Base-by-base conservation (phyloP, 257 asterid genomes). In the Anisodus acutangulus region DNA sequence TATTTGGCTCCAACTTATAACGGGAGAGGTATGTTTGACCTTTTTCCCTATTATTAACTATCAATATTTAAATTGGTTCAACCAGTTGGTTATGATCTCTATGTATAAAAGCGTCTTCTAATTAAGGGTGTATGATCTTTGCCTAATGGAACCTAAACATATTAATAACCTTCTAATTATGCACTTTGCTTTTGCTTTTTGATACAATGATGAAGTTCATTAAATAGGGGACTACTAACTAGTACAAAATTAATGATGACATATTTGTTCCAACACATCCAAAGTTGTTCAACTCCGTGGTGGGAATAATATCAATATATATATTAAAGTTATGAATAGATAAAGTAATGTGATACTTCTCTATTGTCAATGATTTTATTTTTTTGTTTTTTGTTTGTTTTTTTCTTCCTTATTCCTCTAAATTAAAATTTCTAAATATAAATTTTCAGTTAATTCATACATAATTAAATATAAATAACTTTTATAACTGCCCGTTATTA, bases 191-290 rank as follows among this genome's bases (percentile, higher is more conserved):
- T 41, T 41, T 69, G 8, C 3, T 47, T 57, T 70, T 72, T 19
- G 9, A n/a, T 71, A 5, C 9, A 17, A 45, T n/a, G 57, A 37
- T 6, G 22, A 17, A 35, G 19, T 4, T 72, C 60, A 47, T 72
- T 62, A 19, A 47, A 19, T 45, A 47, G 17, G 59, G 17, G 41
- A 47, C 58, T 47, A 72, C 41, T n/a, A 0, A 72, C 5, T 45
- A 47, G 80, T 47, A 47, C 60, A 74, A 74, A 47, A 11, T 68
- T 67, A 5, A 39, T 72, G 9, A 10, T 71, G 80, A 45, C 80
- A 5, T 19, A 72, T 47, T 9, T 47, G 26, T 72, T 6, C 60
- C 80, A 55, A 55, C 60, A 11, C 60, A 11, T 55, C 60, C 60
- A 49, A 47, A 45, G 80, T 47, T 10, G 80, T 74, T 74, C 43